phyloP scores from a whole-genome alignment of 192 early-diverging fungal genomes.

The Geranomyces variabilis region DNA sequence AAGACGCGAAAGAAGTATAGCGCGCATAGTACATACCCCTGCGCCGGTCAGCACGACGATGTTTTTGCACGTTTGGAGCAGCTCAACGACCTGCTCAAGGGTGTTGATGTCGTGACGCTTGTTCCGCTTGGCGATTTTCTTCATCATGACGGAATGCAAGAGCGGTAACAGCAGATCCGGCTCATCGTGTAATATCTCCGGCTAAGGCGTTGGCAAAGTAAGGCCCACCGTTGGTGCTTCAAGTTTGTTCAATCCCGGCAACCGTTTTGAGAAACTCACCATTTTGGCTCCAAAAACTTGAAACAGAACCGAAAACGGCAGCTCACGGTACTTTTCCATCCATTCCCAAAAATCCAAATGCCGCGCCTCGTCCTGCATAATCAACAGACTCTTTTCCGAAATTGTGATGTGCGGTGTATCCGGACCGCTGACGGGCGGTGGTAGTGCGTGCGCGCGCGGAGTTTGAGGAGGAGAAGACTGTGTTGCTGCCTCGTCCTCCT shows the following conservation, averaged over 20 bases:
- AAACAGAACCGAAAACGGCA: conserved; percentile 62
- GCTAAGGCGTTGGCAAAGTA: background rate
- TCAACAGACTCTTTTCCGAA: conserved; percentile 16
- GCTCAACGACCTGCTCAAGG: conserved; percentile 57
- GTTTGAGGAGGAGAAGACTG: background rate
- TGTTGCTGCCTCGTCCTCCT: background rate
- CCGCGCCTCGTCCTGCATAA: conserved; percentile 44
- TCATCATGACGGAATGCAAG: conserved; percentile 29
- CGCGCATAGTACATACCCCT: no score
- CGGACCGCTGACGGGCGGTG: background rate
- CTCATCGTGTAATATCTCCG: background rate
- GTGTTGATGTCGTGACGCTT: conserved; percentile 59
- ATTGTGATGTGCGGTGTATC: background rate
- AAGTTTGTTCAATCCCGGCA: no score
- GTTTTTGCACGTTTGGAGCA: conserved; percentile 59
- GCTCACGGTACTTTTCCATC: conserved; percentile 64
- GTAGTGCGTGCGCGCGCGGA: background rate
- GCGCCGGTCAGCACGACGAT: conserved; percentile 94
- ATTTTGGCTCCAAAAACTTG: conserved; percentile 61
- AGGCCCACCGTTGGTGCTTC: no score
- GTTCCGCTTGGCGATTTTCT: conserved; percentile 40
- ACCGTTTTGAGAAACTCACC: no score
- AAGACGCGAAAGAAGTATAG: background rate
- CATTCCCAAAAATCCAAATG: conserved; percentile 60
- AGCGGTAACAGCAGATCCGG: conserved; percentile 36